Base-by-base conservation (phyloP, 768 basidiomycete species). In the Collybiopsis luxurians region DNA sequence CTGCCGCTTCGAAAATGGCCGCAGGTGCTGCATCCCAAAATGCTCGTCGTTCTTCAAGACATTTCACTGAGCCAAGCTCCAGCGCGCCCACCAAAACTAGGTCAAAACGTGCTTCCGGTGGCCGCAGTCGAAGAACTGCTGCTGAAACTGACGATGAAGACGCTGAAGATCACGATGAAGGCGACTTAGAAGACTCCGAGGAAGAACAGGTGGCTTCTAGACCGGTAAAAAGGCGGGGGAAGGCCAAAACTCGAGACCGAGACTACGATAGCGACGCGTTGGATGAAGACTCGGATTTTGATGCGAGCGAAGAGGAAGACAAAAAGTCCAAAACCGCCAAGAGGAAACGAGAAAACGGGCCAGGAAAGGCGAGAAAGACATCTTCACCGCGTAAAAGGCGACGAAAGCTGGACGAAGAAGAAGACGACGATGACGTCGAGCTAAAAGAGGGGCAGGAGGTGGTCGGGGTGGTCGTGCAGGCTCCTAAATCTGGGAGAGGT, bases 401-500 rank as follows among this genome's bases (percentile, higher is more conserved):
- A 64, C 62, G 34, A 73, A 66, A 64, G 53, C 67, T 63, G 2
- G 70, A 69, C 15, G 60, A 64, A 15, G 75, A 75, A 12, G 74
- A 78, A 11, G 75, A 75, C 15, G 75, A 74, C 1, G 73, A 66
- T 23, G 79, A 78, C 2, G 58, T 73, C 21, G 79, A 80, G 2
- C 67, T 87, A 55, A 75, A 78, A 51, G 85, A 89, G 4, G 87
- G 87, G 0, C 83, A 87, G 63, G 79, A 86, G 66, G 67, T 92
- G 9, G 86, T 90, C 1, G 93, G 93, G 0, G 75, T 72, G 11
- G 86, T 95, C 11, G 83, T 95, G 12, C 76, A 90, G 58, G 93
- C 92, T 12, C 92, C 92, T 0, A 92, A 78, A 62, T 85, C 84
- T 0, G 94, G 94, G n/a, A 80, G 80, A 72, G 90, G 91, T 89